Evolutionary conservation across 2,329 filamentous ascomycete species (phyloP), one percentile per base, ranked within the genome.

Genomic region (Xylaria sp.): DNA sequence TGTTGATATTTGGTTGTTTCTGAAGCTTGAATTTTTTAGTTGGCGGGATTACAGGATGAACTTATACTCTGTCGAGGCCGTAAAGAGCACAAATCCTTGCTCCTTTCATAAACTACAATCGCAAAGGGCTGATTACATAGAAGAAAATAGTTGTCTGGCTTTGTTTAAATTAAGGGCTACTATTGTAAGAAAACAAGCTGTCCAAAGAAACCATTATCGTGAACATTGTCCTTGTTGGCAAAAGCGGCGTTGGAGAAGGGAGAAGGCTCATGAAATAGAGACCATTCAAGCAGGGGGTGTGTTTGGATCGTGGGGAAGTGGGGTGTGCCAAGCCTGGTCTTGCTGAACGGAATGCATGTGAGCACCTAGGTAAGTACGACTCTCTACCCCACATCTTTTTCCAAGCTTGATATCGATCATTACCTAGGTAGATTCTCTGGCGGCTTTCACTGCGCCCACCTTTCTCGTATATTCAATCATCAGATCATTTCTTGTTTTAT

Each of bases 351-450:
- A 41, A 12, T 5, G 18, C 43, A 46, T 28, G 23, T 25, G 20
- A 9, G n/a, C 46, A 23, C 46, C 43, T 46, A 30, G 6, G 28
- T 36, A 39, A 12, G 8, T 28, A 28, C 8, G 30, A 15, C 46
- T 50, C 23, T 46, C 20, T 56, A 65, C 63, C 48, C 63, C 57
- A 65, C 63, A 34, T 34, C 55, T 28, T 53, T 34, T 55, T 43
- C 34, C 59, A 15, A 50, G 45, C 12, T 36, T 34, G 18, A 15
- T 28, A 15, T 18, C 46, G 30, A 50, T 30, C 57, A 52, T 61
- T 39, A n/a, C n/a, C n/a, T n/a, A n/a, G n/a, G n/a, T n/a, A 13
- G 43, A 12, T 53, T 45, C 23, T 43, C 39, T 13, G 20, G 36
- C 53, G 18, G 34, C 25, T 66, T 52, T 58, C 6, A 57, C 13